Evolutionary conservation across 2,329 filamentous ascomycete genomes (phyloP).

Genomic region (Botrytis porri): DNA sequence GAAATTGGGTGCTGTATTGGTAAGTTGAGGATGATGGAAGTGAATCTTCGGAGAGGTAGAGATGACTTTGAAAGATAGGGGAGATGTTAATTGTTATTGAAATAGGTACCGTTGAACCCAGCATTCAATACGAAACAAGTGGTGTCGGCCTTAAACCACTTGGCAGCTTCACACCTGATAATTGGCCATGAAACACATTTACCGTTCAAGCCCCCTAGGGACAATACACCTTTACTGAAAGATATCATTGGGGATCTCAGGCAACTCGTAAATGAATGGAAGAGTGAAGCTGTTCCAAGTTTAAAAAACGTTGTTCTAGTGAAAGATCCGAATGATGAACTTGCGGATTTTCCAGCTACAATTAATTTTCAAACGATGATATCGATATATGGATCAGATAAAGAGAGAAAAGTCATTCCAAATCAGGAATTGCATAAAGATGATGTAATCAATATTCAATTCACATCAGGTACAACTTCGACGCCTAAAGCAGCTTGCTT

Average conservation of each 20-base stretch:
- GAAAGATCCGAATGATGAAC: slow-evolving; percentile 62
- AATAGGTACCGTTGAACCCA: slow-evolving; percentile 80
- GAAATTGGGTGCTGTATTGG: slow-evolving; percentile 90
- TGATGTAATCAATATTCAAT: slow-evolving; percentile 92
- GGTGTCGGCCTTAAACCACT: slow-evolving; percentile 70
- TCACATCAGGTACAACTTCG: slow-evolving; percentile 93
- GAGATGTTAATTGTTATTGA: neutral
- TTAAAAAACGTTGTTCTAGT: slow-evolving; percentile 71
- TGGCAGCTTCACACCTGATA: slow-evolving; percentile 70
- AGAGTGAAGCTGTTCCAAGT: slow-evolving; percentile 60
- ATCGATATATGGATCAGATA: slow-evolving; percentile 27
- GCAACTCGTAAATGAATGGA: neutral
- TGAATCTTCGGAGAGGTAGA: neutral
- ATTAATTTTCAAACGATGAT: slow-evolving; percentile 39
- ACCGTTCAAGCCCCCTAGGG: slow-evolving; percentile 61
- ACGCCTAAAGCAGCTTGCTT: slow-evolving; percentile 89
- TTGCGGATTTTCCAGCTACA: slow-evolving; percentile 39
- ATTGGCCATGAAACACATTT: slow-evolving; percentile 87
- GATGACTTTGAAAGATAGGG: neutral
- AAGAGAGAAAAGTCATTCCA: slow-evolving; percentile 41
- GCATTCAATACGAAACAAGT: slow-evolving; percentile 81
- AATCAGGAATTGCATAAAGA: slow-evolving; percentile 50
- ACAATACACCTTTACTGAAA: slow-evolving; percentile 56
- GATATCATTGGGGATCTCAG: slow-evolving; percentile 47
- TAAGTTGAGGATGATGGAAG: slow-evolving; percentile 36